Base-by-base conservation (phyloP, 495 filamentous ascomycete species). In the Daldinia childiae region DNA sequence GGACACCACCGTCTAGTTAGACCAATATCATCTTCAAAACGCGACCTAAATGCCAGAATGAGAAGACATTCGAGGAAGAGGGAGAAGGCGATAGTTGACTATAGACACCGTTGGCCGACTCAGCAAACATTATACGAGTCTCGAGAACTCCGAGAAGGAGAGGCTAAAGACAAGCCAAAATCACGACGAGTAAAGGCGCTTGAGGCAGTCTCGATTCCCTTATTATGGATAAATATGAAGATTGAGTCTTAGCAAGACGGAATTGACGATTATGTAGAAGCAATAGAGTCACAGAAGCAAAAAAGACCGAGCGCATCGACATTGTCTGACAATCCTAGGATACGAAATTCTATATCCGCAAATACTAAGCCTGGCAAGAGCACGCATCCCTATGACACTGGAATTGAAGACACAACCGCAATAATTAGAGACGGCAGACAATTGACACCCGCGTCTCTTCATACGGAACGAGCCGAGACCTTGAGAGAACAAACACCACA, bases 301-400 rank as follows among this genome's bases (percentile, higher is more conserved):
- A 65, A 65, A 58, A 56, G 57, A 21, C 32, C 52, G 15, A 73
- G 62, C 21, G 26, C 32, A 1, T 62, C 57, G 19, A 54, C 59
- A 29, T 55, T 59, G 19, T 59, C 34, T 29, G 62, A 54, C 38
- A 27, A 27, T 36, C 27, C 34, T 32, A 38, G 54, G 29, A 39
- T 8, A 43, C 34, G 15, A 4, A 43, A 24, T 3, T 24, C 36
- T 1, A 45, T 34, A 15, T 1, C 32, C 6, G 19, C 19, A n/a
- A 62, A 65, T n/a, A 15, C 43, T 3, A 73, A 48, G 24, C 66
- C 66, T 4, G 71, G 71, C 11, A 64, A 74, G 19, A 75, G 73
- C 36, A 77, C 69, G 15, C 70, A 77, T 19, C 75, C 75, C 0
- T 77, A 77, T 30, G 75, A 77, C 48, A 77, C 75, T 7, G 67